Conservation (phyloP, 2,329 filamentous ascomycete genomes). For the Cryphonectria japonica region DNA sequence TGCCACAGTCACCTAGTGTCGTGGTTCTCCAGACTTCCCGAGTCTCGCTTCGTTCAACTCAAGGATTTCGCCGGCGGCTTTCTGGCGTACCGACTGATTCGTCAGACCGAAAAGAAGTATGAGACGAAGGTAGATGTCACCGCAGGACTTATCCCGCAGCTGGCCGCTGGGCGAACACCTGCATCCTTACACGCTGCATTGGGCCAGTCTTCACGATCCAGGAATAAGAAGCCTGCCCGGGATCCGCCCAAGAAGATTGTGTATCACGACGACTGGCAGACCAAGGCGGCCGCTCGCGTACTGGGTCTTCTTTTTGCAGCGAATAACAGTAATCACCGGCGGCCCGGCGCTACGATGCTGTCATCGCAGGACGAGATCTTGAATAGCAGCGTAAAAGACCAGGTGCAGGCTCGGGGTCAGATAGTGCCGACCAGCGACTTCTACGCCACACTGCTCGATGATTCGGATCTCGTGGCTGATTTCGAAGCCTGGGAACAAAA, state of each 20-base stretch:
- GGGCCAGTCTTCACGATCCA: slow-evolving; percentile 51
- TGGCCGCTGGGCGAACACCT: slow-evolving; percentile 67
- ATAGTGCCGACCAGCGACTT: slow-evolving; percentile 81
- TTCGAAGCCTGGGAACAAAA: slow-evolving; percentile 87
- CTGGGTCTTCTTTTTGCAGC: slow-evolving; percentile 82
- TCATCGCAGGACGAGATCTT: slow-evolving; percentile 35
- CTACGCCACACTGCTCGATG: slow-evolving; percentile 85
- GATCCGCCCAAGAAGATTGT: slow-evolving; percentile 60
- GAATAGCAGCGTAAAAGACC: slow-evolving; percentile 43
- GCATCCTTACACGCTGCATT: slow-evolving; percentile 81
- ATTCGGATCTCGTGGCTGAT: slow-evolving; percentile 81
- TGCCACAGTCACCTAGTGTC: slow-evolving; percentile 77
- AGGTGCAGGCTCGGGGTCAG: slow-evolving; percentile 60
- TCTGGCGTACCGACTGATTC: slow-evolving; percentile 76
- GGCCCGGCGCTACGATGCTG: slow-evolving; percentile 34
- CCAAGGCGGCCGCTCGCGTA: slow-evolving; percentile 77
- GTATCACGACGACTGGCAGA: slow-evolving; percentile 88
- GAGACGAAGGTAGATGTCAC: slow-evolving; percentile 63
- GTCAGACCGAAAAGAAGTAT: slow-evolving; percentile 70
- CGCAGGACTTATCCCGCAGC: slow-evolving; percentile 72
- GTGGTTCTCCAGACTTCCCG: slow-evolving; percentile 76
- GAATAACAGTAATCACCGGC: slow-evolving; percentile 57
- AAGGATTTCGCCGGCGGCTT: slow-evolving; percentile 81
- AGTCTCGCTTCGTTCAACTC: slow-evolving; percentile 68
- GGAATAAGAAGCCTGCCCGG: slow-evolving; percentile 54